Evolutionary conservation across 1,284 basidiomycete genomes (phyloP).

Genomic region (Ustilago cynodontis): DNA sequence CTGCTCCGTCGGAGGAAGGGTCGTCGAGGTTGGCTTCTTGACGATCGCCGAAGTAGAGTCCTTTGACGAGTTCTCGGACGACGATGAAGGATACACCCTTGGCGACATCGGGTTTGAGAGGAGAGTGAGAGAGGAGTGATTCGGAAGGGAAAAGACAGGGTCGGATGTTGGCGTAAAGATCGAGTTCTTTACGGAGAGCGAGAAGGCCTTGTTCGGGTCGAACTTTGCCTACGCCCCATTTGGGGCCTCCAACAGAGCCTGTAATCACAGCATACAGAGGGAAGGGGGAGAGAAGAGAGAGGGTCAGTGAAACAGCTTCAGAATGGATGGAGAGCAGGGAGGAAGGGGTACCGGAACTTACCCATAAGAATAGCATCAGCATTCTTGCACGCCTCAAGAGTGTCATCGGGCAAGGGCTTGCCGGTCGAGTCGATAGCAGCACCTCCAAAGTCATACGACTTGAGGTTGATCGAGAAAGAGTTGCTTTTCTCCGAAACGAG

Average conservation of each 20-base stretch:
- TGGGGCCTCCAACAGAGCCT: constrained; percentile 97
- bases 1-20: constrained; percentile 61
- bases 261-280: background rate
- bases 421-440: constrained; percentile 89
- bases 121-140: constrained; percentile 87
- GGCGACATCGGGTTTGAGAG: constrained; percentile 88
- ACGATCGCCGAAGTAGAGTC: constrained; percentile 85
- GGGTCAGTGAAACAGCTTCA: background rate
- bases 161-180: constrained; percentile 97
- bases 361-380: constrained; percentile 69
- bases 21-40: constrained; percentile 78
- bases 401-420: constrained; percentile 85
- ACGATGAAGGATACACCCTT: constrained; percentile 92
- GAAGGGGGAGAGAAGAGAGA: background rate
- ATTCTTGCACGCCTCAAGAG: constrained; percentile 75
- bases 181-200: constrained; percentile 89
- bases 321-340: background rate
- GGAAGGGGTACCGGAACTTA: constrained; percentile 6
- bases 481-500: constrained; percentile 77
- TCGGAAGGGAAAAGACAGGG: constrained; percentile 95
- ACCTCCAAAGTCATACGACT: constrained; percentile 84
- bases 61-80: constrained; percentile 83
- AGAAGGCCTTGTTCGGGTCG: constrained; percentile 96
- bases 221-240: constrained; percentile 92
- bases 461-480: constrained; percentile 79